Evolutionary conservation across 2,329 filamentous ascomycete genomes (phyloP), one percentile per base, ranked within the genome.

Genomic region (Botrytis porri): DNA sequence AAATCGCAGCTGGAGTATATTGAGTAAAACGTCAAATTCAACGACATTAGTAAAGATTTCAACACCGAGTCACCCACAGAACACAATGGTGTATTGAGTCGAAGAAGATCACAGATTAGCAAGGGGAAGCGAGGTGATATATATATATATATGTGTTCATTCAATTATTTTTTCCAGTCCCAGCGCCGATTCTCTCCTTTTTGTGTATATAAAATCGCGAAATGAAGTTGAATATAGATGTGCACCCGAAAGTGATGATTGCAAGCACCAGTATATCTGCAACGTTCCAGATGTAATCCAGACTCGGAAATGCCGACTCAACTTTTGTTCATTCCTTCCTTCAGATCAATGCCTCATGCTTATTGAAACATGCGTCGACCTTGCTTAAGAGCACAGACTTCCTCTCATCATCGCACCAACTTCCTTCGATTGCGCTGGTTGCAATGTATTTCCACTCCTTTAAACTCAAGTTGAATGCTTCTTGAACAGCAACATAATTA

Each of bases 401-500:
- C 79, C 92, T 86, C 75, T 84, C 84, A 57, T 88, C 84, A 45
- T 83, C 83, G 79, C 91, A 91, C 92, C 92, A 94, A 79, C 91
- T 93, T 37, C 89, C 90, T 74, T 87, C 83, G 18, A 94, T 88
- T 32, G 87, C 85, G 54, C 88, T 87, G 75, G 84, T 84, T 18
- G 87, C 88, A 78, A 95, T 90, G 9, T 79, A 82, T 76, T 83
- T 85, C 93, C 92, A 94, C 71, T 95, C 91, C n/a, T 83, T 81
- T 6, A 89, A 82, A 35, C 81, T 85, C 76, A 95, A 81, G 6
- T 83, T 80, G 80, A 93, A 93, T 0, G 90, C 88, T 60, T 93
- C 89, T 81, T 95, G 92, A 43, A 95, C 90, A 1, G 90, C 90
- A 77, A 88, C 91, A 82, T 92, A 94, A 77, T 94, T 94, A 77